Evolutionary conservation across 2,329 filamentous ascomycete genomes (phyloP), one percentile per base, ranked within the genome.

Genomic region (Ascochyta viciae-villosae): DNA sequence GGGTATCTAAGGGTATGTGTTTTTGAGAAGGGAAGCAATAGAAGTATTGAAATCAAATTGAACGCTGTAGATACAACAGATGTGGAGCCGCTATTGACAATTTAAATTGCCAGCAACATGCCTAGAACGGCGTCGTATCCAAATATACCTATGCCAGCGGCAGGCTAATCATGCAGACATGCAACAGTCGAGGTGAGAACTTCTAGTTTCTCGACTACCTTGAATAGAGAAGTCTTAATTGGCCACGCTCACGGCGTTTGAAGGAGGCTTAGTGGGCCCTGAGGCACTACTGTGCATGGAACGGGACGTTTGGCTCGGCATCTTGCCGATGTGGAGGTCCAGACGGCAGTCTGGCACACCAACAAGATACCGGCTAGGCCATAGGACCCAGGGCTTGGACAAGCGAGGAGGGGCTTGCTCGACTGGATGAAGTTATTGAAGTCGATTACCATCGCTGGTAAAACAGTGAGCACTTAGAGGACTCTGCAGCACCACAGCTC

Each of bases 291-390:
- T 56, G 51, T 43, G 45, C 45, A 9, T 48, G 39, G 38, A 56
- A 56, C 42, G 42, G 53, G 42, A 50, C 42, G 38, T 56, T 39
- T 47, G 51, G 47, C 47, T 50, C 42, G 47, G 53, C 42, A 47
- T 23, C 27, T 33, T 56, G 37, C 42, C 37, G 19, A 42, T 47
- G 33, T 47, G 37, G 37, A 45, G 47, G 53, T 51, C 53, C 47
- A 56, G 53, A 51, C 47, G 37, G 34, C 29, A 47, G 19, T 37
- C 47, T 56, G 29, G 47, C 37, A 50, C 37, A 24, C 34, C 40
- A 50, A 19, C 27, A 22, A 40, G 19, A 33, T 35, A 37, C 26
- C 29, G 15, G 13, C 16, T 35, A 16, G 29, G 8, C 26, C n/a
- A 19, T 19, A 42, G 15, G 15, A 16, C 24, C 27, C 27, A 41